These are phyloP conservation scores for Pneumocystis sp. DNA, from an alignment of 1,139 yeast species.

Conservation along the genomic window DNA sequence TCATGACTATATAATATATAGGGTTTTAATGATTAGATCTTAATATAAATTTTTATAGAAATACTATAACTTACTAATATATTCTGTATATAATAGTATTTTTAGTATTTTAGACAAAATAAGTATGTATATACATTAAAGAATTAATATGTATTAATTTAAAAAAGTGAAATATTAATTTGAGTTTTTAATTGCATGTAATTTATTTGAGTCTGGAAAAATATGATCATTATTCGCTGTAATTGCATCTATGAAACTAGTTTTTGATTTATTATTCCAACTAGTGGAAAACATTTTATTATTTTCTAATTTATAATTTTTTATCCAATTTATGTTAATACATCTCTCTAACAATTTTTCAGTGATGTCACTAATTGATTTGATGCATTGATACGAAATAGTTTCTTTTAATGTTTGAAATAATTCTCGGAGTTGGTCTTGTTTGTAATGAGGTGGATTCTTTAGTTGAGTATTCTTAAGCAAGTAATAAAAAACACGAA, in stretches of 20 bases:
- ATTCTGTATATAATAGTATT: not conserved
- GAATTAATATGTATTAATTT: not conserved
- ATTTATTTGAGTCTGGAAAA: not conserved
- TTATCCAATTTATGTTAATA: not conserved
- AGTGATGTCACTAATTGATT: not conserved
- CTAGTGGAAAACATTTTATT: not conserved
- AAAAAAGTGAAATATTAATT: not conserved
- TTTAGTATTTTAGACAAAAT: not conserved
- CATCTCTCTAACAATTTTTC: not conserved
- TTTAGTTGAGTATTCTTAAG: constrained; percentile 50
- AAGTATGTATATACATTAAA: not conserved
- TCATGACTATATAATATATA: not conserved
- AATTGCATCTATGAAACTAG: not conserved
- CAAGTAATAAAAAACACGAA: constrained; percentile 62
- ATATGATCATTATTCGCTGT: not conserved
- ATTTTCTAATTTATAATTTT: not conserved
- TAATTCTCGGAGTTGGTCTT: constrained; percentile 37
- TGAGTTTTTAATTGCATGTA: not conserved
- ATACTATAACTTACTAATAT: not conserved
- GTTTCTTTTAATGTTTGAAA: constrained; percentile 22
- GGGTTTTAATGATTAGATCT: not conserved
- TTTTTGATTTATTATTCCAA: not conserved
- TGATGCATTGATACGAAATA: not conserved
- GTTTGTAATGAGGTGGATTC: constrained; percentile 40
- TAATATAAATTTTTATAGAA: not conserved